A percentile compares a stretch with the other conserved stretches of the same genome.
Conservation (phyloP, 2,329 filamentous ascomycete species). For the Cladosporium sp. region DNA sequence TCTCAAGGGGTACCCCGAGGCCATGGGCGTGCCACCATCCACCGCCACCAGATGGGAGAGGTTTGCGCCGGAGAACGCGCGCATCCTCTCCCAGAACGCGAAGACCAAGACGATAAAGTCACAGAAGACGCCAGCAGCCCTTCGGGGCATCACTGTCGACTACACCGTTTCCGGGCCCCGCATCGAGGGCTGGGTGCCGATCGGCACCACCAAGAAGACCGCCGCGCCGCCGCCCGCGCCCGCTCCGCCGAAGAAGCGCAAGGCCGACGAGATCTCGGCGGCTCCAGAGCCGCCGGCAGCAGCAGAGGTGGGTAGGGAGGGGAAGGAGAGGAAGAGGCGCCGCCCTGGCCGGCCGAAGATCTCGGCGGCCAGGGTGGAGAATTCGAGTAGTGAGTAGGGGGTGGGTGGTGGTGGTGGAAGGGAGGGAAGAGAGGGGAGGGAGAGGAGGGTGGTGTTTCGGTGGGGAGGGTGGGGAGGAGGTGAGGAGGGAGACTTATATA, state of each 20-base stretch:
- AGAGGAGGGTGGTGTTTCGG: not conserved
- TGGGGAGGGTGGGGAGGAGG: not conserved
- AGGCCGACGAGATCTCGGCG: not conserved
- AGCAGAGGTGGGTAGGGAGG: not conserved
- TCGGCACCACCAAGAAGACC: not conserved
- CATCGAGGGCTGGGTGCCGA: conserved; percentile 21
- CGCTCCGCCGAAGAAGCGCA: conserved; percentile 1
- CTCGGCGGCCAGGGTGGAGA: not conserved
- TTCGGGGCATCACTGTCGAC: conserved; percentile 22
- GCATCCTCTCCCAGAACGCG: conserved; percentile 28
- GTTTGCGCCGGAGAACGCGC: conserved; percentile 27
- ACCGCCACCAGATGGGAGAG: conserved; percentile 18
- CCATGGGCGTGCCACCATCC: conserved; percentile 12
- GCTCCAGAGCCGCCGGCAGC: not conserved
- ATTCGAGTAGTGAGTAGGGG: conserved; percentile 11
- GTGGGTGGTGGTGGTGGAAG: not conserved
- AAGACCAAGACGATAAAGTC: conserved; percentile 22
- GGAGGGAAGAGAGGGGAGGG: not conserved
- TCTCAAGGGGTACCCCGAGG: conserved; percentile 21
- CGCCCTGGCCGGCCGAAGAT: not conserved
- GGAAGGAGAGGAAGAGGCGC: conserved; percentile 1
- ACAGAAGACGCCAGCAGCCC: conserved; percentile 20
- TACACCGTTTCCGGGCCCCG: conserved; percentile 26
- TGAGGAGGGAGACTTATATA: not conserved
- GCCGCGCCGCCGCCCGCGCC: not conserved